Evolutionary conservation across 495 filamentous ascomycete genomes (phyloP), one percentile per base, ranked within the genome.

Genomic region (Podospora sp.): DNA sequence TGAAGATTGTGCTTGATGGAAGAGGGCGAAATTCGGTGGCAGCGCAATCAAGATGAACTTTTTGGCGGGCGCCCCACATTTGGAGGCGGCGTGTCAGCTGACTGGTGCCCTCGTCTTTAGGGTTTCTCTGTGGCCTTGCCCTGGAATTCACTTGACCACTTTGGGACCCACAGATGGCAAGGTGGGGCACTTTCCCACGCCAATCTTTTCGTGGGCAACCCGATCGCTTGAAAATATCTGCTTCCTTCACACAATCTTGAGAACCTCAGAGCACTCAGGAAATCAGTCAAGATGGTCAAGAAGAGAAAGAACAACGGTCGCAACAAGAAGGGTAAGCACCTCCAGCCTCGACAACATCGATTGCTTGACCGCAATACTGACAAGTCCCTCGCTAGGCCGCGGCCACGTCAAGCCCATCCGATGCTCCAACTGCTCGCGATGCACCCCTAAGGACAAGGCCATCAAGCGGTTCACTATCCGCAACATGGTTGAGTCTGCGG

Each of bases 381-480:
- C 20, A 29, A 2, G 18, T 51, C 50, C 20, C 58, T 46, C 50
- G 61, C 57, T 67, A 77, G 75, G 76, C 80, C 92, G 95, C 80
- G 95, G 95, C 83, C 95, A 99, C 86, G 94, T 97, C 81, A 97
- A 97, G 89, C 95, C 95, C 71, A 97, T 99, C 83, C 91, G 95
- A 77, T 99, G 95, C 92, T 96, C 92, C 86, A 99, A 99, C 91
- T 99, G 95, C 90, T 96, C 93, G 79, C 89, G 95, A 87, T 99
- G 95, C 90, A 95, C 91, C 50, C 95, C 95, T 79, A 99, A 99
- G 90, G 95, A 99, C 80, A 99, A 99, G 90, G 96, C 95, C 75
- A 98, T 99, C 87, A 99, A 99, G 93, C 88, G 95, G 84, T 99
- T 99, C 88, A 99, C 95, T 81, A 98, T 99, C 89, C 90, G 95